Evolutionary conservation across 345 rosid genomes (phyloP).

Genomic region (Gossypium stocksii): DNA sequence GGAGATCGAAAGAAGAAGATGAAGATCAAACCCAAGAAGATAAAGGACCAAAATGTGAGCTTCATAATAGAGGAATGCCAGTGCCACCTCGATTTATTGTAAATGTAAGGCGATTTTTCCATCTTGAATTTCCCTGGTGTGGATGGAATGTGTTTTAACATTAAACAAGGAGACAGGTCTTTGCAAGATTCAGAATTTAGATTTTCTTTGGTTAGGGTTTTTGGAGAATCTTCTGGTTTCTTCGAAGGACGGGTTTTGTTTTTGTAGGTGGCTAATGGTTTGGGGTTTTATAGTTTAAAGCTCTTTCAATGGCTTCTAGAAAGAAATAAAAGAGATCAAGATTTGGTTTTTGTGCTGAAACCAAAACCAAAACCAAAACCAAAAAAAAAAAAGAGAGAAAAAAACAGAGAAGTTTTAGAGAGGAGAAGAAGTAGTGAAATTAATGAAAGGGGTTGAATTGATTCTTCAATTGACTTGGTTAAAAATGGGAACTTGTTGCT

Average conservation of each 20-base stretch:
- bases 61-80: conserved; percentile 75
- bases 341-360: background rate
- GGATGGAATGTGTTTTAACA: conserved; percentile 71
- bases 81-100: conserved; percentile 61
- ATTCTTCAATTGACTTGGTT: conserved; percentile 13
- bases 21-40: conserved; percentile 68
- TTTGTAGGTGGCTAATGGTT: background rate
- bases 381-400: too few relatives aligned
- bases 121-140: conserved; percentile 96
- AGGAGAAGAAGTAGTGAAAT: background rate
- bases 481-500: background rate
- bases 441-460: conserved; percentile 12
- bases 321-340: background rate
- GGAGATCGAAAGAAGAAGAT: conserved; percentile 85
- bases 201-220: too few relatives aligned
- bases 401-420: conserved; percentile 9
- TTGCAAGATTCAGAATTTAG: background rate
- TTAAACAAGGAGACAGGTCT: conserved; percentile 41
- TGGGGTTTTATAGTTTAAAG: background rate
- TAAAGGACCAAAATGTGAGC: conserved; percentile 77
- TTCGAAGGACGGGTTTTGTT: background rate
- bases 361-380: too few relatives aligned
- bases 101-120: conserved; percentile 65
- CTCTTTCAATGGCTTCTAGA: background rate
- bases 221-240: conserved; percentile 4